A percentile compares a stretch with the other conserved stretches of the same genome.
Evolutionary conservation across 345 rosid species (phyloP).

Genomic region (Eucalyptus urophylla): DNA sequence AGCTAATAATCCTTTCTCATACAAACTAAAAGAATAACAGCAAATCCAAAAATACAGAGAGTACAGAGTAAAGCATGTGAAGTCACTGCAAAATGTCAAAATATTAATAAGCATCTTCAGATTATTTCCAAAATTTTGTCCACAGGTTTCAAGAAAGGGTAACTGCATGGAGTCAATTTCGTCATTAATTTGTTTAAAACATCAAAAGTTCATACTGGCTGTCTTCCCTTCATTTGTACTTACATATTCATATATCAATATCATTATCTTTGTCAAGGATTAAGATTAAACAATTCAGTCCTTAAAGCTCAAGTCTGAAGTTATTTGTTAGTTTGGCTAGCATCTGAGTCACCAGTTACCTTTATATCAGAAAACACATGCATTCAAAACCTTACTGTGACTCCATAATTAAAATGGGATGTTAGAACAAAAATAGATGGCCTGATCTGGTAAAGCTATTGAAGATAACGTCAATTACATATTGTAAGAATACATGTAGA

Average conservation of each 20-base stretch:
- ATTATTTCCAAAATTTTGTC: background rate
- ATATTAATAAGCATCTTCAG: background rate
- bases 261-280: background rate
- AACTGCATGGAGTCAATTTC: background rate
- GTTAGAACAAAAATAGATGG: background rate
- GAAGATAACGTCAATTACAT: background rate
- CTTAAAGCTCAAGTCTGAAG: background rate
- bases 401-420: background rate
- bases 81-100: background rate
- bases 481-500: background rate
- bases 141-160: background rate
- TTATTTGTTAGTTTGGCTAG: background rate
- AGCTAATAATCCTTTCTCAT: background rate
- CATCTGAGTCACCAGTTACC: background rate
- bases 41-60: background rate
- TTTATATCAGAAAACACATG: background rate
- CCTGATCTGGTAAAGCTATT: background rate
- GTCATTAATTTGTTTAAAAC: background rate
- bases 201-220: background rate
- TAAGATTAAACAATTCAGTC: background rate
- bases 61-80: background rate
- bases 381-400: background rate
- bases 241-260: background rate
- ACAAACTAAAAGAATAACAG: background rate
- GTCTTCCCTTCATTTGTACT: background rate